Base-by-base conservation (phyloP, 2,329 filamentous ascomycete species). In the Thelonectria rubi region DNA sequence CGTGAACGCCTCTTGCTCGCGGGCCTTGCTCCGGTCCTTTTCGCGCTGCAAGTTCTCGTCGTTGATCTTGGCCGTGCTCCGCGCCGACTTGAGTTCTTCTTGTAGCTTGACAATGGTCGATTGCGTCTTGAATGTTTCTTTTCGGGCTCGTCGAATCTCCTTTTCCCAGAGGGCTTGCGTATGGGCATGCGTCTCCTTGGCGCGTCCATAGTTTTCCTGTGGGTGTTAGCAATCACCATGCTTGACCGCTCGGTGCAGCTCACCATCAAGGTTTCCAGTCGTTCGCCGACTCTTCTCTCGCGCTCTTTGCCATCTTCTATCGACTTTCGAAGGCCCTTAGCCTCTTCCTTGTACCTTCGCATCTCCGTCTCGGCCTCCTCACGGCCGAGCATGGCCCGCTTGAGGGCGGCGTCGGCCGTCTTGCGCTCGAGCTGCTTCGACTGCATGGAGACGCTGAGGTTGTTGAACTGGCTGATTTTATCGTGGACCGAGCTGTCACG, bases 101-200 rank as follows among this genome's bases (percentile, higher is more conserved):
- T 92, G 89, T n/a, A 90, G 74, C 73, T 91, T 91, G 69, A 92
- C 85, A 32, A 89, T 83, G 11, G 80, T 77, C 3, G 89, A 91
- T 68, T 91, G 88, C n/a, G 86, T 84, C 72, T 91, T 92, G 82
- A 91, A 92, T 2, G 87, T 88, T 69, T 92, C 90, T 69, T 92
- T 92, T 51, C 88, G 82, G 10, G 86, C 84, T 58, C 87, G 83
- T 56, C 89, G 84, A 45, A 91, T 88, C 74, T 92, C 90, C 73
- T 92, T 92, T 70, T 92, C 90, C 85, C 89, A 92, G 10, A 91
- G 76, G 18, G 86, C 79, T 74, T 89, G 86, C 10, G 87, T 88
- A 72, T 90, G 87, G 40, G 85, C 83, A 68, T 90, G 84, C 39
- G 87, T 89, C 70, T 91, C 89, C 75, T 92, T 92, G 53, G 86